Percentiles rank a stretch among this genome's conserved stretches.
phyloP scores from a whole-genome alignment of 768 basidiomycete species.

The Kwoniella shandongensis region DNA sequence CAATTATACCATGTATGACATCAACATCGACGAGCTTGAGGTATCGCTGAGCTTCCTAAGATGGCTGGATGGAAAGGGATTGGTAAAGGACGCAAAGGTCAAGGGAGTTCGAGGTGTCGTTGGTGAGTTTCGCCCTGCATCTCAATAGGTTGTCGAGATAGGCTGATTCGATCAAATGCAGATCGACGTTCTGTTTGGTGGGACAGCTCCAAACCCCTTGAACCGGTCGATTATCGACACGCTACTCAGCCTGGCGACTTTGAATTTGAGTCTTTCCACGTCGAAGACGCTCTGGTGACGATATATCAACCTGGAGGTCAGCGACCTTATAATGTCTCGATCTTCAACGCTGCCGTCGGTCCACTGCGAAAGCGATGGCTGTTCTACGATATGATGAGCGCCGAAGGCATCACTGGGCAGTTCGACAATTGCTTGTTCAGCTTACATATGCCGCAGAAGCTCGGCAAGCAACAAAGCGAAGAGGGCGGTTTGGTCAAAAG shows the following conservation, averaged over 20 bases:
- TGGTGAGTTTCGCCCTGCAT: slow-evolving; percentile 62
- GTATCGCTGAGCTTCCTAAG: slow-evolving; percentile 85
- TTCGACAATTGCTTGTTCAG: slow-evolving; percentile 98
- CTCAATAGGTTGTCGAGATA: too few species aligned
- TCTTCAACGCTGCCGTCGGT: slow-evolving; percentile 86
- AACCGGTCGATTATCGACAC: slow-evolving; percentile 80
- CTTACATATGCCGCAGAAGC: slow-evolving; percentile 77
- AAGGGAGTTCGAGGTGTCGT: slow-evolving; percentile 92
- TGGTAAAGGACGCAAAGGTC: slow-evolving; percentile 85
- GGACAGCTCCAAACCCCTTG: slow-evolving; percentile 77
- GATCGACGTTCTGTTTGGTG: slow-evolving; percentile 84
- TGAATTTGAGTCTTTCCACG: slow-evolving; percentile 79
- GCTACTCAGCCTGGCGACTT: slow-evolving; percentile 76
- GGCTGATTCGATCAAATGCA: slow-evolving; percentile 49
- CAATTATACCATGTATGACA: slow-evolving; percentile 89
- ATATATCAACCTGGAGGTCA: slow-evolving; percentile 92
- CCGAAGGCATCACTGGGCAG: slow-evolving; percentile 94
- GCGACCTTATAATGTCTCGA: slow-evolving; percentile 64
- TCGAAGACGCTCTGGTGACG: slow-evolving; percentile 91
- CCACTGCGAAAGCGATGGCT: slow-evolving; percentile 87
- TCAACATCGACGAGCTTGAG: slow-evolving; percentile 91
- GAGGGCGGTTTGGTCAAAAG: slow-evolving; percentile 80
- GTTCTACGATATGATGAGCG: slow-evolving; percentile 91
- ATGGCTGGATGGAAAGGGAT: slow-evolving; percentile 94
- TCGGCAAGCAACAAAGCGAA: slow-evolving; percentile 79